Percentiles rank a stretch among this genome's conserved stretches.
Evolutionary conservation across 1,284 basidiomycete genomes (phyloP).

Genomic region (Lignosus rhinocerotis): DNA sequence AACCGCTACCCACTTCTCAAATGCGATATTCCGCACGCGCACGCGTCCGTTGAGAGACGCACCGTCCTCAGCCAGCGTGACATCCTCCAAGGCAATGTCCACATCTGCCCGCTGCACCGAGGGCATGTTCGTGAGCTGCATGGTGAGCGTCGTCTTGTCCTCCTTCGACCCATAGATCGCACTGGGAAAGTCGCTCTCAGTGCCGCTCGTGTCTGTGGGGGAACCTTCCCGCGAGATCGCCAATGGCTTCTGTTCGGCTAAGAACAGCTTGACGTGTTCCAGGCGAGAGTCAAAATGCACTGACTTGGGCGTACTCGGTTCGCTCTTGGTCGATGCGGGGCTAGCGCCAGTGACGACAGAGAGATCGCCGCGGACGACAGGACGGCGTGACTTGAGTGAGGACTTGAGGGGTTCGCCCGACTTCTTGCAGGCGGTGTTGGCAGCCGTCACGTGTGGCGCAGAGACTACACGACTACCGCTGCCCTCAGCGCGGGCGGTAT

Average conservation of each 20-base stretch:
- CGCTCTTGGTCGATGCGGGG: conserved; percentile 50
- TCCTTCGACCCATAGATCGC: conserved; percentile 54
- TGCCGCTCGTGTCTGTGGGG: conserved; percentile 81
- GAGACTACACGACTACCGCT: conserved; percentile 10
- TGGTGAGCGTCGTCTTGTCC: conserved; percentile 45
- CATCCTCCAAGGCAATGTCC: conserved; percentile 54
- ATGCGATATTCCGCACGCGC: conserved; percentile 84
- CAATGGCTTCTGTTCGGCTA: conserved; percentile 90
- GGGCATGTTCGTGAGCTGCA: conserved; percentile 58
- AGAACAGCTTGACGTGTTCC: conserved; percentile 91
- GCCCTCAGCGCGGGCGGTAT: conserved; percentile 6
- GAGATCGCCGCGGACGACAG: conserved; percentile 47
- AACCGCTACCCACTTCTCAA: conserved; percentile 85
- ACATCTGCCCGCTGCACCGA: conserved; percentile 33
- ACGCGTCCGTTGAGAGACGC: conserved; percentile 67
- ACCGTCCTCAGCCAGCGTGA: conserved; percentile 63
- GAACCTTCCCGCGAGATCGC: conserved; percentile 92
- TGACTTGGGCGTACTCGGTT: conserved; percentile 71
- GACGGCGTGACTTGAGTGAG: conserved; percentile 76
- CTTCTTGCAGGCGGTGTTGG: conserved; percentile 66
- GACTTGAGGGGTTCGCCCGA: conserved; percentile 92
- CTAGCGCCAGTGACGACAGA: conserved; percentile 45
- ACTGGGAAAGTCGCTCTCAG: conserved; percentile 66
- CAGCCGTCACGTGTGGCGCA: conserved; percentile 8
- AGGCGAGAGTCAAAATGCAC: conserved; percentile 94